Conservation (phyloP, 2,329 filamentous ascomycete species). For the Monilinia polystroma region DNA sequence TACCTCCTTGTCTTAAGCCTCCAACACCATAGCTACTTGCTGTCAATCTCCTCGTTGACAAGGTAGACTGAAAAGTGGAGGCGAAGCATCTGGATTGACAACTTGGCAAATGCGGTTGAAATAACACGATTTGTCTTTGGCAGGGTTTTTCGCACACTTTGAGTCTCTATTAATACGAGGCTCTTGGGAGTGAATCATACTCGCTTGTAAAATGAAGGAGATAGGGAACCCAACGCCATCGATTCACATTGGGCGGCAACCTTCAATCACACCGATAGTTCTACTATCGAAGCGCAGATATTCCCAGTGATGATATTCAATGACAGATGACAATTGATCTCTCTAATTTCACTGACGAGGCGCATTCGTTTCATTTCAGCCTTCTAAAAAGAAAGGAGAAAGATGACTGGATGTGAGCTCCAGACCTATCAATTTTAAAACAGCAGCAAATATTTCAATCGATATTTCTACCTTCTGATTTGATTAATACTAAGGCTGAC, state of each 20-base stretch:
- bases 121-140: background rate
- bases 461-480: constrained; percentile 9
- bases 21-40: background rate
- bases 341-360: background rate
- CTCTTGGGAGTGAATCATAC: constrained; percentile 4
- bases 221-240: background rate
- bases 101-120: constrained; percentile 16
- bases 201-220: constrained; percentile 8
- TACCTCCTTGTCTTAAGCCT: background rate
- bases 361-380: background rate
- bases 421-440: constrained; percentile 1
- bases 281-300: background rate
- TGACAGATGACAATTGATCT: background rate
- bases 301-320: background rate
- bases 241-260: background rate
- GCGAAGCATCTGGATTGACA: constrained; percentile 11
- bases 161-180: background rate
- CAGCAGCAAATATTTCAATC: constrained; percentile 6
- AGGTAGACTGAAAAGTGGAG: constrained; percentile 5
- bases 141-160: background rate
- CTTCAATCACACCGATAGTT: background rate
- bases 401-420: background rate
- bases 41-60: background rate
- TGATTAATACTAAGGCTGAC: constrained; percentile 10
- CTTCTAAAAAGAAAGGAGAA: background rate